A percentile compares a stretch with the other conserved stretches of the same genome.
phyloP scores from a whole-genome alignment of 106 monocot species.

The Apostasia ramifera region DNA sequence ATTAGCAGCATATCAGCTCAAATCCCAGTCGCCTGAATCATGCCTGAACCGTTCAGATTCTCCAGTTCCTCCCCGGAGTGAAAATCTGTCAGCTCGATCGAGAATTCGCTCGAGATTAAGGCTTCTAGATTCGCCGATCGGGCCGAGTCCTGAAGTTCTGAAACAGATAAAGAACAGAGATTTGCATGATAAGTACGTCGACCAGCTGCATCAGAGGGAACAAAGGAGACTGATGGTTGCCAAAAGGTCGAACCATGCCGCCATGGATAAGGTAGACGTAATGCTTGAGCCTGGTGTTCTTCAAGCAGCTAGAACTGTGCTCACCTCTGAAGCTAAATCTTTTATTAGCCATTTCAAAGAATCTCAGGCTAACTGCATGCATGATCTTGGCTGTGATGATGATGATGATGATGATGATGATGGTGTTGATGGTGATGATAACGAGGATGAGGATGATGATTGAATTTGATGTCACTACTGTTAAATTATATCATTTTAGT shows the following conservation, averaged over 20 bases:
- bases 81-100: conserved; percentile 16
- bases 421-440: conserved; percentile 9
- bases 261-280: background rate
- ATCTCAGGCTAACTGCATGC: conserved; percentile 17
- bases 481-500: too few species aligned
- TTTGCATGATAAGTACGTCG: conserved; percentile 67
- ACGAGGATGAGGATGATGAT: background rate
- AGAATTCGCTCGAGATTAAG: conserved; percentile 28
- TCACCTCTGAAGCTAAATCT: conserved; percentile 48
- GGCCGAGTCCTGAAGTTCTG: conserved; percentile 55
- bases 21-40: conserved; percentile 8
- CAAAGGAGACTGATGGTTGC: conserved; percentile 21
- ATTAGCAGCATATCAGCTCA: conserved; percentile 6
- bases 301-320: conserved; percentile 35
- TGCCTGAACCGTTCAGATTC: background rate
- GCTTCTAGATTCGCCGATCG: background rate
- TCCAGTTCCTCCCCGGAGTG: conserved; percentile 9
- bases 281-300: conserved; percentile 8
- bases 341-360: conserved; percentile 31
- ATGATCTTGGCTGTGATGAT: background rate
- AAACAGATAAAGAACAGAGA: conserved; percentile 53
- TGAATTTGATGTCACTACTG: too few species aligned
- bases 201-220: conserved; percentile 49
- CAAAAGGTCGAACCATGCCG: background rate
- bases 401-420: background rate